phyloP scores from a whole-genome alignment of 805 yeast species.

The Teunomyces pallodes region DNA sequence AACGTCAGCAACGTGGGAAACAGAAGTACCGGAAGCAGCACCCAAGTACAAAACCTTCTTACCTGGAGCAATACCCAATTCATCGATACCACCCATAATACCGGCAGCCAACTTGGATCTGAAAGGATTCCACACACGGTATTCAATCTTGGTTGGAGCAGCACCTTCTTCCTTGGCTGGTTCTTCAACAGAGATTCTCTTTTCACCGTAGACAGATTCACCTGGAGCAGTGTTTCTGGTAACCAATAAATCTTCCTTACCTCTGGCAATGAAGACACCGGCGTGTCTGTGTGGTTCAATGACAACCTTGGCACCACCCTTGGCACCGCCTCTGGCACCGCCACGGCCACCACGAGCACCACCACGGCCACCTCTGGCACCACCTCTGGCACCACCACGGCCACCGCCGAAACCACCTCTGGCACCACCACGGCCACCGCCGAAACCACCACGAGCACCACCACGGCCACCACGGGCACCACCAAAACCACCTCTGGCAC shows the following conservation, averaged over 20 bases:
- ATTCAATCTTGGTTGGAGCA: slow-evolving; percentile 91
- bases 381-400: slow-evolving; percentile 35
- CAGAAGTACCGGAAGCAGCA: slow-evolving; percentile 99
- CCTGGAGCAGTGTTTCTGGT: slow-evolving; percentile 98
- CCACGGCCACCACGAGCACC: slow-evolving; percentile 60
- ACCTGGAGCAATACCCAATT: slow-evolving; percentile 96
- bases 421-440: slow-evolving; percentile 42
- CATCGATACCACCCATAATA: slow-evolving; percentile 99
- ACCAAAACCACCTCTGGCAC: slow-evolving; percentile 50
- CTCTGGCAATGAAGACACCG: slow-evolving; percentile 98
- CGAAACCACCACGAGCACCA: slow-evolving; percentile 48
- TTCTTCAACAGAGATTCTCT: slow-evolving; percentile 90
- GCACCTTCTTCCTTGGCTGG: slow-evolving; percentile 86
- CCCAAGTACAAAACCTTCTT: slow-evolving; percentile 95
- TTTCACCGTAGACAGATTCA: slow-evolving; percentile 97
- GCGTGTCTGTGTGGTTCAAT: slow-evolving; percentile 99
- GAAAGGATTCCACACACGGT: slow-evolving; percentile 99
- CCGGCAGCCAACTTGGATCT: slow-evolving; percentile 99
- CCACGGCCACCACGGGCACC: slow-evolving; percentile 55
- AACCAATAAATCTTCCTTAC: slow-evolving; percentile 96
- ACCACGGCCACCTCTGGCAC: slow-evolving; percentile 41
- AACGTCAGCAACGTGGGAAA: slow-evolving; percentile 95
- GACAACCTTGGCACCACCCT: slow-evolving; percentile 93
- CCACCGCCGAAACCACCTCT: slow-evolving; percentile 39
- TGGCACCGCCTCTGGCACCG: slow-evolving; percentile 78